phyloP scores from a whole-genome alignment of 208 protist species.

The Trypanosoma cruzi region DNA sequence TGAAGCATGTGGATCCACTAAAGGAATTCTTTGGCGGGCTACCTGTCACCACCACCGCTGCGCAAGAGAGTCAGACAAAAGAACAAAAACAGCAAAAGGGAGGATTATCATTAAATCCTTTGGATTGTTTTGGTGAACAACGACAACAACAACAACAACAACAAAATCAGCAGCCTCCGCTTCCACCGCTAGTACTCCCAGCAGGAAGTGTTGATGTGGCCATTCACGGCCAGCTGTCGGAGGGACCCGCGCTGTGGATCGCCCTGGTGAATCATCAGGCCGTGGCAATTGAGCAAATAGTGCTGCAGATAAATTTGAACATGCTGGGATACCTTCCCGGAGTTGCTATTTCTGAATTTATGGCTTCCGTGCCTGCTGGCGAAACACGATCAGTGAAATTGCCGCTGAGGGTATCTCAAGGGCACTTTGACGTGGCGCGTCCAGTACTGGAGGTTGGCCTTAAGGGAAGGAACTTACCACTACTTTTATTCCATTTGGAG shows the following conservation, averaged over 20 bases:
- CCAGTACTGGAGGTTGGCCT: constrained; percentile 22
- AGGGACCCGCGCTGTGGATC: constrained; percentile 28
- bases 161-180: not conserved
- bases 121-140: constrained; percentile 1
- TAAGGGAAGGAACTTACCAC: constrained; percentile 19
- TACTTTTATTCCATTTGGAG: constrained; percentile 22
- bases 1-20: constrained; percentile 39
- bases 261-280: constrained; percentile 25
- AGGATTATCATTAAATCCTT: not conserved
- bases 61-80: not conserved
- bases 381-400: constrained; percentile 10
- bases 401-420: constrained; percentile 18
- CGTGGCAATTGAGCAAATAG: constrained; percentile 15
- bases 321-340: constrained; percentile 19
- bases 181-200: constrained; percentile 26
- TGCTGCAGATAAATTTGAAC: constrained; percentile 39
- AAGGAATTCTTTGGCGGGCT: constrained; percentile 43
- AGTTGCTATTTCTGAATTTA: constrained; percentile 3
- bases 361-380: constrained; percentile 17
- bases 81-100: not conserved
- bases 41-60: constrained; percentile 8
- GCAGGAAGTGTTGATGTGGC: constrained; percentile 6
- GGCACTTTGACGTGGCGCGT: constrained; percentile 26
- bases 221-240: constrained; percentile 20
- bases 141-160: not conserved